Percentiles rank a stretch among this genome's conserved stretches.
phyloP scores from a whole-genome alignment of 805 yeast species.

The Sungouiella thailandica region DNA sequence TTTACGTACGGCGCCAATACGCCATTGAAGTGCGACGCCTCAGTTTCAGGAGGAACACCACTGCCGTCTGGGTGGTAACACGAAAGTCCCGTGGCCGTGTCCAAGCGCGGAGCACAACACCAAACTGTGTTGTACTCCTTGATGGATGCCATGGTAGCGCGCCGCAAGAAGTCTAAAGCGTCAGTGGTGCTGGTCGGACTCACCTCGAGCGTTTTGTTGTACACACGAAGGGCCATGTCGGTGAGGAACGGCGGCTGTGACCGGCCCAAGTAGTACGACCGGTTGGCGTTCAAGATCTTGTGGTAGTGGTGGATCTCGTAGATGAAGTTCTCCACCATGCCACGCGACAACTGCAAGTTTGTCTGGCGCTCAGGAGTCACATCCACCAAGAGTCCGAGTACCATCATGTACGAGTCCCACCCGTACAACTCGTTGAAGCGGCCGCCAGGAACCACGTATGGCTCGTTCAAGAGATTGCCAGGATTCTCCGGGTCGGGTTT shows the following conservation, averaged over 20 bases:
- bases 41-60: conserved; percentile 98
- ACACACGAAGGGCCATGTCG: conserved; percentile 78
- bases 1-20: conserved; percentile 63
- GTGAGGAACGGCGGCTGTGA: conserved; percentile 97
- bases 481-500: conserved; percentile 52
- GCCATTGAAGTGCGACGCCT: conserved; percentile 76
- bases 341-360: conserved; percentile 67
- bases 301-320: conserved; percentile 90
- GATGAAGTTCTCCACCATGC: conserved; percentile 88
- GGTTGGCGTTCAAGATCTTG: conserved; percentile 87
- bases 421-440: conserved; percentile 95
- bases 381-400: conserved; percentile 73
- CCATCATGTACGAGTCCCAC: conserved; percentile 95
- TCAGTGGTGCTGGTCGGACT: conserved; percentile 11
- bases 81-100: conserved; percentile 70
- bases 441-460: conserved; percentile 96
- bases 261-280: conserved; percentile 84
- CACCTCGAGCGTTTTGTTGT: conserved; percentile 48
- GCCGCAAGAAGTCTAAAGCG: conserved; percentile 55
- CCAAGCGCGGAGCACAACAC: conserved; percentile 71
- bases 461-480: conserved; percentile 55
- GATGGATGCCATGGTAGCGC: conserved; percentile 74
- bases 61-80: conserved; percentile 85
- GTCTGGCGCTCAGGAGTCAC: conserved; percentile 29
- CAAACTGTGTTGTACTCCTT: conserved; percentile 82